Evolutionary conservation across 192 early-diverging fungal species (phyloP), one percentile per base, ranked within the genome.

Genomic region (Chytriomyces sp.): DNA sequence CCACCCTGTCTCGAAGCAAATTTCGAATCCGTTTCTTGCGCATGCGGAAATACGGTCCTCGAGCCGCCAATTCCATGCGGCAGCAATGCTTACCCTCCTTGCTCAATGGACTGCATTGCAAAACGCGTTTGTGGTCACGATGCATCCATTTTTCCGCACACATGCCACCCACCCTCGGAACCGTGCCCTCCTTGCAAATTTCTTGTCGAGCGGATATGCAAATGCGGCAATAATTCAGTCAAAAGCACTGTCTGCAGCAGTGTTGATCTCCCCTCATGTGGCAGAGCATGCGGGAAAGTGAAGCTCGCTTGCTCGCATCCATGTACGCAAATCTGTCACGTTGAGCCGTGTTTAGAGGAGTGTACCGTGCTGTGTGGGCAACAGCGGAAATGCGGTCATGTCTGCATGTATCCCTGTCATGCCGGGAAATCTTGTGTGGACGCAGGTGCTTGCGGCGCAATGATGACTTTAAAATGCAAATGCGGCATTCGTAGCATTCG

Each of bases 31-130:
- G 7, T 73, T 5, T 35, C n/a, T n/a, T 73, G 71, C 45, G 71
- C 57, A 73, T 73, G 71, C 26, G 71, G 71, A 24, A 73, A 61
- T 47, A 73, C 71, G 10, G 53, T 45, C n/a, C 43, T 73, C n/a
- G 59, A 61, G 16, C 71, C 71, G 6, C 71, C 71, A 18, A 73
- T 73, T 45, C 59, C 26, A 11, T 73, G 71, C 43, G 60, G 60
- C 13, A 45, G 16, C 8, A 28, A 53, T 43, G 7, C 3, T 20
- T 60, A 71, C 44, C 71, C 71, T 8, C 60, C 57, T 48, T 73
- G 71, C 45, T 2, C n/a, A 1, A 62, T 46, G 16, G 5, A 8
- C 20, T 73, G 71, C 26, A 62, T 23, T 1, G 8, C 46, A 7
- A 26, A 53, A 18, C 18, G 71, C 11, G 59, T 13, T 24, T 73